Conservation (phyloP, 1,284 basidiomycete genomes). For the Malassezia brasiliensis region DNA sequence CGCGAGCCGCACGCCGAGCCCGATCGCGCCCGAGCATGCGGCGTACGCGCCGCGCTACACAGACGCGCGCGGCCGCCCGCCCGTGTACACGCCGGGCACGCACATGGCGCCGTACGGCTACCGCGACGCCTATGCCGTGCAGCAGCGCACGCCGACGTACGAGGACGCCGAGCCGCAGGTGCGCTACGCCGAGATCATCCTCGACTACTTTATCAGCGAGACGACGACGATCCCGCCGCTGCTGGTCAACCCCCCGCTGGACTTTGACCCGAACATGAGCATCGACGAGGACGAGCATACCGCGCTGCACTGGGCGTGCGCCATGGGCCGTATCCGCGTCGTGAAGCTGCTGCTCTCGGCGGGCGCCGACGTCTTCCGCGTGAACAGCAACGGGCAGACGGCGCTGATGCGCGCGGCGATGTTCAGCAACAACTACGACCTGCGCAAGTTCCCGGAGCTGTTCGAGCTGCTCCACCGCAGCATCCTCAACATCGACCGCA, state of each 20-base stretch:
- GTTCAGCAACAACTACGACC: slow-evolving; percentile 99
- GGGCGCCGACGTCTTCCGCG: slow-evolving; percentile 92
- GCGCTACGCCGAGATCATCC: slow-evolving; percentile 80
- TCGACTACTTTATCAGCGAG: slow-evolving; percentile 99
- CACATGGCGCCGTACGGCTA: slow-evolving; percentile 10
- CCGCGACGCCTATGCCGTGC: slow-evolving; percentile 6
- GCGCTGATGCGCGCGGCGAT: slow-evolving; percentile 97
- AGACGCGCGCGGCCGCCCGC: slow-evolving; percentile 1
- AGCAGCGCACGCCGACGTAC: slow-evolving; percentile 1
- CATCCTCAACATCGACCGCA: slow-evolving; percentile 96
- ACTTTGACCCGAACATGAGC: slow-evolving; percentile 90
- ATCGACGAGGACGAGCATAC: slow-evolving; percentile 99
- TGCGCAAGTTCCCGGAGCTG: slow-evolving; percentile 94
- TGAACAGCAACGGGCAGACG: slow-evolving; percentile 93
- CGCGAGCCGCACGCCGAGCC: slow-evolving; percentile 78
- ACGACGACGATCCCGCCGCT: slow-evolving; percentile 82
- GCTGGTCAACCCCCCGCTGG: slow-evolving; percentile 75
- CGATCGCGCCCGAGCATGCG: slow-evolving; percentile 47
- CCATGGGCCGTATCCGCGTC: slow-evolving; percentile 94
- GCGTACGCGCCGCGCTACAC: slow-evolving; percentile 4
- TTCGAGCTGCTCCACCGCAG: slow-evolving; percentile 94
- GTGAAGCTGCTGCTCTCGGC: slow-evolving; percentile 89
- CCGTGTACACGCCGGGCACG: slow-evolving; percentile 14
- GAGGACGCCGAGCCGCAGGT: slow-evolving; percentile 24
- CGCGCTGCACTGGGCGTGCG: slow-evolving; percentile 94